Evolutionary conservation across 495 filamentous ascomycete species (phyloP).

Genomic region (Podospora conica): DNA sequence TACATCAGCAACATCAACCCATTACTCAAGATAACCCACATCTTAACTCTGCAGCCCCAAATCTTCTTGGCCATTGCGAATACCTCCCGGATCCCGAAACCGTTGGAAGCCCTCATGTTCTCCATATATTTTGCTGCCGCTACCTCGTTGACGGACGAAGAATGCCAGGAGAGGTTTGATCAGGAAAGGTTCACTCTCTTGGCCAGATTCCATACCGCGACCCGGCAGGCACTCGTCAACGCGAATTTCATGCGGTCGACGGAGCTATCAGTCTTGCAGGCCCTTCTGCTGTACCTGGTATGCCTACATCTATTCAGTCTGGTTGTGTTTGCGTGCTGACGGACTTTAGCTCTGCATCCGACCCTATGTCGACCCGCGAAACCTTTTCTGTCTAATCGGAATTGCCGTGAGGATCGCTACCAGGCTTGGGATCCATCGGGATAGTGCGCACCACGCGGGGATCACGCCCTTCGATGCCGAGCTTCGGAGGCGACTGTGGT

Average conservation of each 20-base stretch:
- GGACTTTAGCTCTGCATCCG: constrained; percentile 36
- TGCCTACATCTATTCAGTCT: constrained; percentile 12
- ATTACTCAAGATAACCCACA: constrained; percentile 62
- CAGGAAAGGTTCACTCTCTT: constrained; percentile 41
- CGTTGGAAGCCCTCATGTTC: constrained; percentile 51
- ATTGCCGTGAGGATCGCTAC: constrained; percentile 64
- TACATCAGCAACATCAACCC: constrained; percentile 66
- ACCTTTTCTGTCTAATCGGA: constrained; percentile 50
- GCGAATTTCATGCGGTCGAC: constrained; percentile 51
- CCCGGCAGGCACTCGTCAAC: constrained; percentile 52
- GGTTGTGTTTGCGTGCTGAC: constrained; percentile 20
- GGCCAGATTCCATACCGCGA: constrained; percentile 41
- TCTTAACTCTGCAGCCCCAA: constrained; percentile 51
- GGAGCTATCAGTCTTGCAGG: constrained; percentile 50
- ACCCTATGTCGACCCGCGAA: constrained; percentile 43
- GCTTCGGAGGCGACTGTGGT: constrained; percentile 64
- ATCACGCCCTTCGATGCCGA: constrained; percentile 64
- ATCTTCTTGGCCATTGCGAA: constrained; percentile 46
- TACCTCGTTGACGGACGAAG: constrained; percentile 45
- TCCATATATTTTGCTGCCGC: constrained; percentile 50
- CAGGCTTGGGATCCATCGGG: constrained; percentile 60
- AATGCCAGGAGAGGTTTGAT: constrained; percentile 45
- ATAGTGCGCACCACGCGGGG: constrained; percentile 50
- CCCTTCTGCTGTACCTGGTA: constrained; percentile 51
- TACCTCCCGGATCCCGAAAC: constrained; percentile 41